Evolutionary conservation across 768 basidiomycete genomes (phyloP), one percentile per base, ranked within the genome.

Genomic region (Trametes punicea): DNA sequence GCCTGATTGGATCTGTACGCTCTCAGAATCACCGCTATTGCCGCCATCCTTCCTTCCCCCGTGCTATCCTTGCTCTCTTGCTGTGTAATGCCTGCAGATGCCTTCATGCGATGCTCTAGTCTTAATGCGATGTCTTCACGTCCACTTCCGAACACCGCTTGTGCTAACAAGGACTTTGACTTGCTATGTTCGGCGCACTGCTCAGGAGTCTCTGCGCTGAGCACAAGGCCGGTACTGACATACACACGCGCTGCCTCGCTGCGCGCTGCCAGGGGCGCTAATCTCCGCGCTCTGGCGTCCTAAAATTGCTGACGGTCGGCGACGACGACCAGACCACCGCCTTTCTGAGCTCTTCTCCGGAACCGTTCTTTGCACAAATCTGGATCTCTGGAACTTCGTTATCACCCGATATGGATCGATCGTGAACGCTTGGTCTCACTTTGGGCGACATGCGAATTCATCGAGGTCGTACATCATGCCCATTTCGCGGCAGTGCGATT

Each of bases 61-160:
- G 51, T 38, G 51, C 51, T 49, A 13, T 44, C 52, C 57, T 54
- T 27, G 51, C 47, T 54, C n/a, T 52, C 58, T 41, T 13, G 53
- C 58, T 51, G 48, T 60, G 49, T 51, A 54, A 41, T 42, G 57
- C 52, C 54, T 55, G 38, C 58, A 60, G 58, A 55, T 60, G 58
- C 58, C 51, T n/a, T 60, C 53, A 33, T 38, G 53, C 52, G 44
- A 54, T 54, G 52, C 34, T 54, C 27, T 55, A 29, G 45, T 51
- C 20, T n/a, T 48, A 50, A 57, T 59, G 48, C 48, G 44, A 54
- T 50, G 26, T 38, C 42, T 25, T 31, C 41, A 34, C 40, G 34
- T 31, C 57, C 33, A 27, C 31, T 40, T 18, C 34, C 27, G 15
- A 23, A 23, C 34, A 41, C 47, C 36, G 49, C 52, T 41, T 50